A percentile compares a stretch with the other conserved stretches of the same genome.
Evolutionary conservation across 164 flowering plant species (phyloP).

Genomic region (Annona cherimola): DNA sequence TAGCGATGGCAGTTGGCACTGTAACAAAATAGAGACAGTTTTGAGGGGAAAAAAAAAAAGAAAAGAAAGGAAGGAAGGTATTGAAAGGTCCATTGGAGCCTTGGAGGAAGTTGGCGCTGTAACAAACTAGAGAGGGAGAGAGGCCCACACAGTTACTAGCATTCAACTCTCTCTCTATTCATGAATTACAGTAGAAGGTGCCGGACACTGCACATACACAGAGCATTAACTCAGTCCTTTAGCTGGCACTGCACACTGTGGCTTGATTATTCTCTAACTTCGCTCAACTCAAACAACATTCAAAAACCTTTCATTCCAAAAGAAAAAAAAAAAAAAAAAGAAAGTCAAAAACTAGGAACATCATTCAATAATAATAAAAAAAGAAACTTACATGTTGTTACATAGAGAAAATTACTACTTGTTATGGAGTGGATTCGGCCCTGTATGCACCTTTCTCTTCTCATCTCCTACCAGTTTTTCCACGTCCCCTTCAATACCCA

Average conservation of each 20-base stretch:
- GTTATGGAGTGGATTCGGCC: constrained; percentile 83
- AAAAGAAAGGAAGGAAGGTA: too few species aligned
- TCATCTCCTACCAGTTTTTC: constrained; percentile 38
- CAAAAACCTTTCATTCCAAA: not conserved
- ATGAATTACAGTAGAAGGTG: constrained; percentile 2
- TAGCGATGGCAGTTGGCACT: too few species aligned
- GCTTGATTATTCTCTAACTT: not conserved
- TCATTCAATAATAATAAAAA: not conserved
- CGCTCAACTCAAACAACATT: not conserved
- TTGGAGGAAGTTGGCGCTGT: too few species aligned
- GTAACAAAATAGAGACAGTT: too few species aligned
- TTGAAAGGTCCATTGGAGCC: too few species aligned
- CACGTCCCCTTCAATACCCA: constrained; percentile 4
- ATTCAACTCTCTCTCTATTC: not conserved
- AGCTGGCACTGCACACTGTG: not conserved
- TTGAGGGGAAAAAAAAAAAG: too few species aligned
- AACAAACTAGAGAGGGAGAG: not conserved
- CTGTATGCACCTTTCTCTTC: constrained; percentile 58
- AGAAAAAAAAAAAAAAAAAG: not conserved
- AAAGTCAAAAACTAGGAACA: not conserved
- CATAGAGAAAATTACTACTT: constrained; percentile 7
- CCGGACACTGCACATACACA: not conserved
- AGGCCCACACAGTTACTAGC: not conserved
- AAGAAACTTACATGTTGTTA: not conserved
- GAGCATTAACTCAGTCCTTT: constrained; percentile 6